Base-by-base conservation (phyloP, 306 rosid species). In the Oxytropis ochrocephala region DNA sequence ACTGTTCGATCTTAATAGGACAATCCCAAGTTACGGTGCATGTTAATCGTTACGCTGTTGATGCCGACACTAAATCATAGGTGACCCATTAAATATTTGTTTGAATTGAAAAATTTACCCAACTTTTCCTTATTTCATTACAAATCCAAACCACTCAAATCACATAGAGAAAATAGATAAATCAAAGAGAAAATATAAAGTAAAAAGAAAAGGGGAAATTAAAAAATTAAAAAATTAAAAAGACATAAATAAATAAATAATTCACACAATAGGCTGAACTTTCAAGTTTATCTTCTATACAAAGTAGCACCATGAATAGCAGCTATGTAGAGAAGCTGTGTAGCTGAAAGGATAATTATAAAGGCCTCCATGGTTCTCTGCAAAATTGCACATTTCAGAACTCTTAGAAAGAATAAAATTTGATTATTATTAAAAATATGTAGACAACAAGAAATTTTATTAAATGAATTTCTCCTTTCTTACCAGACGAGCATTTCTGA, bases 281-380 rank as follows among this genome's bases (percentile, higher is more conserved):
- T 58, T 58, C 29, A 66, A 43, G 35, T 35, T 32, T 42, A 66
- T 76, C 81, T 79, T 66, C 79, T 79, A 13, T 44, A 18, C 0
- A 81, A 24, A 4, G 67, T 67, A 48, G 66, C 87, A 17, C 78
- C 53, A 54, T 91, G 87, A 73, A 91, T 87, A 68, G 85, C 95
- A 50, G 72, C 81, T 39, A 95, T 75, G 80, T 91, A 95, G 43
- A 87, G 49, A 49, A 91, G 85, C 80, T 91, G 99, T 35, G 99
- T 89, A 29, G 61, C 97, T 27, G 99, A 83, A 38, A 95, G 95
- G 84, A 95, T 95, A 51, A 91, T 95, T 19, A 91, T 41, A 82
- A 95, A 95, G 11, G 91, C 91, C 75, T 95, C 97, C 89, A 95
- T 87, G 12, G 96, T 95, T 85, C 79, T 83, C 96, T 95, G 83